Conservation (phyloP, 495 filamentous ascomycete species). For the Neurospora sublineolata region DNA sequence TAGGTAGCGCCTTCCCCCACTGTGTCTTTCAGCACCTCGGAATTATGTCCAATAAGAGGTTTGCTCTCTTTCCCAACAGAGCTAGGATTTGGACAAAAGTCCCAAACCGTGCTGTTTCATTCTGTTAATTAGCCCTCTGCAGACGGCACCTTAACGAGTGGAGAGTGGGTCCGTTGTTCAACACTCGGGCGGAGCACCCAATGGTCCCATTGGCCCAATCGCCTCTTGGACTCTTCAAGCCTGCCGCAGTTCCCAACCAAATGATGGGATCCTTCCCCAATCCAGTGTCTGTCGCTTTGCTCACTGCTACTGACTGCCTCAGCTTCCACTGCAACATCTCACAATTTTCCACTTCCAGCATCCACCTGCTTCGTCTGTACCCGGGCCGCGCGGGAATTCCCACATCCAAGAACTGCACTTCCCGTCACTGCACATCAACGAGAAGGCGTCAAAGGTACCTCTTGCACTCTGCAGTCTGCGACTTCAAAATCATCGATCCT, state of each 20-base stretch:
- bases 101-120: not conserved
- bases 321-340: not conserved
- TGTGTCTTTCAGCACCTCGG: not conserved
- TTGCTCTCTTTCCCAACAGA: not conserved
- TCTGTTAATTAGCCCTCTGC: not conserved
- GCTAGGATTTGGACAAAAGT: not conserved
- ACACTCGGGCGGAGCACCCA: not conserved
- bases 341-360: not conserved
- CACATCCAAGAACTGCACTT: not conserved
- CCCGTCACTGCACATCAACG: not conserved
- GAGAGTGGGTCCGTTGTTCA: not conserved
- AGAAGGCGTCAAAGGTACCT: not conserved
- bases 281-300: not conserved
- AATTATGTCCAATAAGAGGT: not conserved
- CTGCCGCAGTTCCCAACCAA: not conserved
- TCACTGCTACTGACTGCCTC: not conserved
- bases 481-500: not conserved
- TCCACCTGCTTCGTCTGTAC: not conserved
- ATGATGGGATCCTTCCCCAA: not conserved
- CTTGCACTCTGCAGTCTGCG: not conserved
- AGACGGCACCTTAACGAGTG: not conserved
- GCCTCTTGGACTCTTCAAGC: not conserved
- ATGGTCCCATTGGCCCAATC: not conserved
- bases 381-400: not conserved
- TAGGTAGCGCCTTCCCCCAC: not conserved